Evolutionary conservation across 768 basidiomycete genomes (phyloP).

Genomic region (Clavaria fumosa): DNA sequence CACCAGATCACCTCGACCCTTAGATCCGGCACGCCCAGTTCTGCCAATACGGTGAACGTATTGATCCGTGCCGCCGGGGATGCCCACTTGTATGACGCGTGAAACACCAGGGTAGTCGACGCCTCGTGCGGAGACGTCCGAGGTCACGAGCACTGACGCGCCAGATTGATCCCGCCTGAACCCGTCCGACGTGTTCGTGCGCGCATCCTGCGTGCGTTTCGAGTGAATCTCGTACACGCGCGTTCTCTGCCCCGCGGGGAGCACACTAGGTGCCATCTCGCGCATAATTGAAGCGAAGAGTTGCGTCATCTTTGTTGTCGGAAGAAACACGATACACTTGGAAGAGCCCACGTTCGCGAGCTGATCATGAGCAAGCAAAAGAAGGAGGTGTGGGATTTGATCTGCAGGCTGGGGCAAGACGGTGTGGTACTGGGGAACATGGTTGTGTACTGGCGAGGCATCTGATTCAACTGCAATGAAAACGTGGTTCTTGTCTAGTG

Average conservation of each 20-base stretch:
- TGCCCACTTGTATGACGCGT: constrained; percentile 81
- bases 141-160: constrained; percentile 59
- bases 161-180: constrained; percentile 43
- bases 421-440: constrained; percentile 75
- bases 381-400: constrained; percentile 65
- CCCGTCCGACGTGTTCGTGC: constrained; percentile 37
- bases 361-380: constrained; percentile 80
- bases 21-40: constrained; percentile 54
- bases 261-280: constrained; percentile 24
- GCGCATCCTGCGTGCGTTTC: constrained; percentile 43
- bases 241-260: constrained; percentile 39
- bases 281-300: constrained; percentile 52
- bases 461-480: constrained; percentile 64
- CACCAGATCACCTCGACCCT: constrained; percentile 65
- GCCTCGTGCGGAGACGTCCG: constrained; percentile 80
- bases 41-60: constrained; percentile 82
- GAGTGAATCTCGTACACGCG: constrained; percentile 73
- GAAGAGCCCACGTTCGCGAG: constrained; percentile 46
- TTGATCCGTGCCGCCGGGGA: constrained; percentile 45
- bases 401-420: constrained; percentile 46
- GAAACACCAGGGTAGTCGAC: constrained; percentile 84
- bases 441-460: constrained; percentile 48
- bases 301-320: constrained; percentile 75
- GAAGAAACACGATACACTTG: constrained; percentile 72
- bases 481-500: constrained; percentile 42